Percentiles rank a stretch among this genome's conserved stretches.
Conservation (phyloP, 768 basidiomycete genomes). For the Serendipita indica region DNA sequence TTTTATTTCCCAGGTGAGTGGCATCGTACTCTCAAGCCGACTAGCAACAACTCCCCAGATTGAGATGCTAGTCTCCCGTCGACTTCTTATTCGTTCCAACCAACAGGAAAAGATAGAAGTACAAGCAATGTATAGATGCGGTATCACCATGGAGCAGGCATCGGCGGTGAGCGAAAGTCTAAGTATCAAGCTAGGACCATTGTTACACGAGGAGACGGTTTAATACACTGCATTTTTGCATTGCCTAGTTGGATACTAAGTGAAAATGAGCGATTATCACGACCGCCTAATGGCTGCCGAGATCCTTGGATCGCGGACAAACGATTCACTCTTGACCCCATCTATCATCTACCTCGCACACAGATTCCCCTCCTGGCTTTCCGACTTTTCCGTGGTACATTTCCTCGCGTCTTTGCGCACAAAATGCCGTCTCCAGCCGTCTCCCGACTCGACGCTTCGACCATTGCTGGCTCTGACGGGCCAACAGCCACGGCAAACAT, state of each 20-base stretch:
- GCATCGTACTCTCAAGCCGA: conserved; percentile 1
- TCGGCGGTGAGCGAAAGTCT: conserved; percentile 2
- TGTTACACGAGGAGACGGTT: not conserved
- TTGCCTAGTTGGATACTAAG: not conserved
- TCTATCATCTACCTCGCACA: not conserved
- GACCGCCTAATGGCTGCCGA: conserved; percentile 2
- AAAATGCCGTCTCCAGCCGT: conserved; percentile 1
- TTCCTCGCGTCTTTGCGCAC: not conserved
- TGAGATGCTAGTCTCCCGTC: conserved; percentile 45
- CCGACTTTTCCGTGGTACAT: not conserved
- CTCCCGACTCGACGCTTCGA: conserved; percentile 1
- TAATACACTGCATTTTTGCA: not conserved
- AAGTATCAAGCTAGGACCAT: not conserved
- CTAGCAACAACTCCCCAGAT: conserved; percentile 30
- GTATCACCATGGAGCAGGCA: conserved; percentile 29
- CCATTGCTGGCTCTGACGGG: not conserved
- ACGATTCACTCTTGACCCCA: not conserved
- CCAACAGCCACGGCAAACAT: conserved; percentile 5
- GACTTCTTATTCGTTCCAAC: conserved; percentile 51
- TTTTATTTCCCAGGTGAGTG: conserved; percentile 42
- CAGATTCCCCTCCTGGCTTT: not conserved
- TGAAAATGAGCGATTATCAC: not conserved
- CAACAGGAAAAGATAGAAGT: conserved; percentile 49
- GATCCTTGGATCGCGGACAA: not conserved
- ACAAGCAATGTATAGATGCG: conserved; percentile 58